phyloP scores from a whole-genome alignment of 2,329 filamentous ascomycete genomes.

The Sodiomyces alkalinus region DNA sequence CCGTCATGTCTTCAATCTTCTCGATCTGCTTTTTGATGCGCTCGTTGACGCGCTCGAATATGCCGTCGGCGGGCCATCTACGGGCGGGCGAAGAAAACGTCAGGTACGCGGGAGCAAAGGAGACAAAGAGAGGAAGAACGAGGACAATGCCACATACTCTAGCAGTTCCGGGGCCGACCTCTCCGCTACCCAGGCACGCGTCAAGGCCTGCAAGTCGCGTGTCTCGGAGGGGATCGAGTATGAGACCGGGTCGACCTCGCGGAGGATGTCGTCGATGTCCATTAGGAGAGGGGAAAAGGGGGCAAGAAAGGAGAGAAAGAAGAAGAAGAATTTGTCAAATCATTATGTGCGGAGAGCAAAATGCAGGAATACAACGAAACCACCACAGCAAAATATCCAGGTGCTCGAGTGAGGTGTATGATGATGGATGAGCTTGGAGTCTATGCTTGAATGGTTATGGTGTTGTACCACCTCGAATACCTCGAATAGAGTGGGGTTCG shows the following conservation, averaged over 20 bases:
- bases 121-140: background rate
- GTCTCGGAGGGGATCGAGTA: constrained; percentile 41
- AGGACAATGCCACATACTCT: constrained; percentile 39
- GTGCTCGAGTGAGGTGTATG: too few species aligned
- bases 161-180: constrained; percentile 81
- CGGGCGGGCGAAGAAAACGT: too few species aligned
- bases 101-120: background rate
- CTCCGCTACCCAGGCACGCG: constrained; percentile 86
- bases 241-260: constrained; percentile 49
- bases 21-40: constrained; percentile 56
- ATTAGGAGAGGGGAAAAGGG: constrained; percentile 23
- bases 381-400: too few species aligned
- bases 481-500: too few species aligned
- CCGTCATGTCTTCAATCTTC: constrained; percentile 61
- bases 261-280: constrained; percentile 71
- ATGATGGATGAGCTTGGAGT: too few species aligned
- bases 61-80: constrained; percentile 50
- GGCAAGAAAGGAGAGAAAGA: too few species aligned
- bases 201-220: constrained; percentile 74
- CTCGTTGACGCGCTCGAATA: constrained; percentile 72
- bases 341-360: too few species aligned
- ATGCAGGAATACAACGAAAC: too few species aligned
- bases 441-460: too few species aligned
- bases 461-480: too few species aligned
- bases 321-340: too few species aligned